A percentile compares a stretch with the other conserved stretches of the same genome.
These are phyloP conservation scores for Neonectria neomacrospora DNA, from an alignment of 2,329 filamentous ascomycete genomes.

Conservation along the genomic window DNA sequence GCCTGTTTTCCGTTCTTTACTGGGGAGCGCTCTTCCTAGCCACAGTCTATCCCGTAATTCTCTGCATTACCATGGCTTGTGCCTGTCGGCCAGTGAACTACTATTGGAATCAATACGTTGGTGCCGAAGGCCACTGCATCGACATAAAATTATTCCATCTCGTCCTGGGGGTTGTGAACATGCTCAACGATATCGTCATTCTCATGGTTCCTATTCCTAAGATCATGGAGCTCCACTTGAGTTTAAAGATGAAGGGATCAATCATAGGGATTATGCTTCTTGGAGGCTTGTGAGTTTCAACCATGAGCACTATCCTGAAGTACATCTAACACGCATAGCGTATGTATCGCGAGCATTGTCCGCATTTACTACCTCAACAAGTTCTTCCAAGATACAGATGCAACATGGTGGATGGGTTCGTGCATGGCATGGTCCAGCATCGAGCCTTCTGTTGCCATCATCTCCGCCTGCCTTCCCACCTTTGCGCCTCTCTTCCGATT, in stretches of 20 bases:
- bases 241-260: constrained; percentile 15
- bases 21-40: constrained; percentile 16
- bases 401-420: constrained; percentile 27
- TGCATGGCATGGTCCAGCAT: constrained; percentile 28
- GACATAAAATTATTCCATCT: constrained; percentile 21
- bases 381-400: constrained; percentile 16
- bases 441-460: constrained; percentile 29
- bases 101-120: constrained; percentile 28
- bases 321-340: constrained; percentile 7
- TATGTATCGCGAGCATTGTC: constrained; percentile 28
- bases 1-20: constrained; percentile 12
- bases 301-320: no score
- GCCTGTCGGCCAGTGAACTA: constrained; percentile 22
- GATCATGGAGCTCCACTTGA: constrained; percentile 26
- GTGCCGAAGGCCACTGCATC: constrained; percentile 24
- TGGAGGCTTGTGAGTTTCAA: constrained; percentile 26
- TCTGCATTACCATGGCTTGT: constrained; percentile 22
- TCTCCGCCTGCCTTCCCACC: constrained; percentile 31
- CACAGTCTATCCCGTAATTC: constrained; percentile 4
- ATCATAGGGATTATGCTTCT: constrained; percentile 28
- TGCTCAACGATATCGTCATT: constrained; percentile 27
- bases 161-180: constrained; percentile 22
- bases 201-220: constrained; percentile 28
- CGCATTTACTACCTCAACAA: constrained; percentile 28
- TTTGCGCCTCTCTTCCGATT: constrained; percentile 29